These are phyloP conservation scores for Termitomyces sp. DNA, from an alignment of 768 basidiomycete species.

Conservation along the genomic window DNA sequence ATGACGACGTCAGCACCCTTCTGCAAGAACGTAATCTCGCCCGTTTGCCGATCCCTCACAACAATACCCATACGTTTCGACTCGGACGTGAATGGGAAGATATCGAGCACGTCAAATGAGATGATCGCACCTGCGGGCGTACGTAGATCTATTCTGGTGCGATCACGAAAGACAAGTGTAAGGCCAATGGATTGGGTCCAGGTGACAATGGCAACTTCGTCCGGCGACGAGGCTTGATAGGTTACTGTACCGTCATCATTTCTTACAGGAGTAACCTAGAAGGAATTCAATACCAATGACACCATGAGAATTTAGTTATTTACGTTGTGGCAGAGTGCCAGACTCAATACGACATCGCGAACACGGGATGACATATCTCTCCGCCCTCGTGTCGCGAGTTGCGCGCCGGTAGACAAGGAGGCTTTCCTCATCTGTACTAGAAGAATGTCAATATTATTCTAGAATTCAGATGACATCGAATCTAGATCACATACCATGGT, in stretches of 20 bases:
- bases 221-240: slow-evolving; percentile 97
- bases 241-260: slow-evolving; percentile 95
- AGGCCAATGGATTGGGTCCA: slow-evolving; percentile 97
- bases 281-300: neutral
- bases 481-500: slow-evolving; percentile 37
- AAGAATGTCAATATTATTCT: neutral
- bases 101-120: slow-evolving; percentile 80
- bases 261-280: slow-evolving; percentile 87
- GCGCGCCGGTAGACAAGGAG: slow-evolving; percentile 69
- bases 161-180: slow-evolving; percentile 83
- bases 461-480: neutral
- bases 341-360: slow-evolving; percentile 85
- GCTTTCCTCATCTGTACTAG: slow-evolving; percentile 40
- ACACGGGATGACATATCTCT: slow-evolving; percentile 94
- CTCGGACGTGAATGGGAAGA: slow-evolving; percentile 98
- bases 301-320: slow-evolving; percentile 17
- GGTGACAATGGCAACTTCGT: slow-evolving; percentile 97
- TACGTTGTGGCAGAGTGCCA: slow-evolving; percentile 96
- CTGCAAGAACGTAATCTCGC: slow-evolving; percentile 86
- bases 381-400: slow-evolving; percentile 80
- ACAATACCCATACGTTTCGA: slow-evolving; percentile 99
- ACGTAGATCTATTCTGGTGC: slow-evolving; percentile 82
- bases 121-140: slow-evolving; percentile 60
- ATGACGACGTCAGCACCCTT: slow-evolving; percentile 99
- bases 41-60: slow-evolving; percentile 69